Conservation (phyloP, 495 filamentous ascomycete genomes). For the Aspergillus carlsbadensis region DNA sequence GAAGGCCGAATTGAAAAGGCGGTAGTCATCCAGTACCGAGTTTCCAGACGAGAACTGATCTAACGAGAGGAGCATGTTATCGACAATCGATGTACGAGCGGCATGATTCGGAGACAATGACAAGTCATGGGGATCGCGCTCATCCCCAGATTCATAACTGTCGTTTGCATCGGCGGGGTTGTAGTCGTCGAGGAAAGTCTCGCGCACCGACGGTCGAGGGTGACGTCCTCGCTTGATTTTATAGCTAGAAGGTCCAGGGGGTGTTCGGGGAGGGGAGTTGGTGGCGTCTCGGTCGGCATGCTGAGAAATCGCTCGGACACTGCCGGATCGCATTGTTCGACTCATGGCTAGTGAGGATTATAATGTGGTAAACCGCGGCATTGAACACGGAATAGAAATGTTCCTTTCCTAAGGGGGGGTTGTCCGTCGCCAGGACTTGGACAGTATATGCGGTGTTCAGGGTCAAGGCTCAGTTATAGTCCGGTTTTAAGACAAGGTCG, state of each 20-base stretch:
- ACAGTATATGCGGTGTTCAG: background rate
- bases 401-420: too few relatives aligned
- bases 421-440: background rate
- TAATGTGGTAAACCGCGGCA: background rate
- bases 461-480: background rate
- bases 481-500: background rate
- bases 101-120: conserved; percentile 73
- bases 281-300: conserved; percentile 21
- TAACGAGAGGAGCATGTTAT: conserved; percentile 88
- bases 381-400: conserved; percentile 2
- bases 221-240: conserved; percentile 31
- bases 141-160: conserved; percentile 43
- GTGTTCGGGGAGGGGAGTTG: conserved; percentile 47
- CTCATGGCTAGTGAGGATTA: conserved; percentile 7
- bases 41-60: conserved; percentile 67
- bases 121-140: conserved; percentile 84
- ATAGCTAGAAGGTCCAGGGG: conserved; percentile 35
- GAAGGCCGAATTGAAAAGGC: conserved; percentile 41
- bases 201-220: conserved; percentile 40
- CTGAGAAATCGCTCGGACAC: conserved; percentile 35
- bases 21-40: conserved; percentile 41
- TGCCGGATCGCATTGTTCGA: conserved; percentile 19
- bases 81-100: conserved; percentile 81
- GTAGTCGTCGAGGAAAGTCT: conserved; percentile 53
- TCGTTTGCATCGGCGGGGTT: conserved; percentile 42